Evolutionary conservation across 2,329 filamentous ascomycete genomes (phyloP), one percentile per base, ranked within the genome.

Genomic region (Penicillium sp.): DNA sequence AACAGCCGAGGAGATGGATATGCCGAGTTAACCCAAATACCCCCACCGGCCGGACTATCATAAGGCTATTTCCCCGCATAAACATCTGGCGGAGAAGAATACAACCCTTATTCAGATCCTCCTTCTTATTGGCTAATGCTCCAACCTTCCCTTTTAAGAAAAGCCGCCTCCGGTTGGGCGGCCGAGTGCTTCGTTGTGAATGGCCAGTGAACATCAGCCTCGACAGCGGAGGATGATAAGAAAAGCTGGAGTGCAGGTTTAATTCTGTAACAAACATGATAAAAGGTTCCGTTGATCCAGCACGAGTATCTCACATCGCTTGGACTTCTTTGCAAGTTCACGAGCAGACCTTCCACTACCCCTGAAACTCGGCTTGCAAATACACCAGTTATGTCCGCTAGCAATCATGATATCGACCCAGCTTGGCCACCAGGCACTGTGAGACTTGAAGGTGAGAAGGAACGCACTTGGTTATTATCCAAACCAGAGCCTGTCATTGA

Each of bases 361-460:
- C 28, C 9, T 45, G 24, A 44, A 33, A 15, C 26, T 6, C n/a
- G n/a, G 1, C 12, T 19, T 26, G 19, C 4, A 26, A n/a, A n/a
- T 45, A 1, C 5, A 24, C 47, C 4, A 35, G 13, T 17, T 38
- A 65, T 65, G 63, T 45, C 60, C 28, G 19, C 33, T 7, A n/a
- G 50, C 13, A 40, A 62, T 40, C 35, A 63, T 26, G 17, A 35
- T 15, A 55, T 60, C 3, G 71, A 70, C 40, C 63, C 65, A 12
- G 61, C 58, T 15, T 69, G 65, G 65, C 67, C 67, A 7, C 67
- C 67, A 19, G 67, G 67, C 19, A 69, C 67, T 4, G 64, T 69
- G 38, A 56, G 64, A 12, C 51, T 69, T 33, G 65, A 68, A 49
- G 65, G 67, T 63, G 24, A 17, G 61, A 35, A 6, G 17, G 50